These are phyloP conservation scores for Microsporum ferrugineum DNA, from an alignment of 2,329 filamentous ascomycete species.

Conservation along the genomic window DNA sequence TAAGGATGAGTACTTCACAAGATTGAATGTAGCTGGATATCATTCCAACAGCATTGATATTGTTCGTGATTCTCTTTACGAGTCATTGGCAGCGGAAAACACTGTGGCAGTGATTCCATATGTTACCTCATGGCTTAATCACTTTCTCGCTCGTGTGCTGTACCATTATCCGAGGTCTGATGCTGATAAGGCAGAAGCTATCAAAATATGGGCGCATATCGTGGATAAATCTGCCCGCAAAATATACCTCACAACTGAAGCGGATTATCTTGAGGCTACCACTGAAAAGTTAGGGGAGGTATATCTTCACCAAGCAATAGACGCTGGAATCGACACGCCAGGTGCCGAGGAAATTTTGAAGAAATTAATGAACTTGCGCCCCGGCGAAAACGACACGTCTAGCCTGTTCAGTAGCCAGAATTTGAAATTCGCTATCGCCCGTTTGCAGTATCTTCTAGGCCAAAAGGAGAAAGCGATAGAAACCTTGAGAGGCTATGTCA, in stretches of 20 bases:
- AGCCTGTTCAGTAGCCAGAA: not conserved
- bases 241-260: not conserved
- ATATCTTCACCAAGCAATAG: slow-evolving; percentile 10
- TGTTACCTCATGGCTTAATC: slow-evolving; percentile 5
- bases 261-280: slow-evolving; percentile 4
- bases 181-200: slow-evolving; percentile 8
- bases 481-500: slow-evolving; percentile 15
- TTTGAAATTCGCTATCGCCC: slow-evolving; percentile 7
- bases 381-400: not conserved
- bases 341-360: slow-evolving; percentile 6
- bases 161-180: slow-evolving; percentile 7
- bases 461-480: slow-evolving; percentile 17
- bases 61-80: slow-evolving; percentile 8
- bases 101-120: not conserved
- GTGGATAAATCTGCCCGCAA: slow-evolving; percentile 1
- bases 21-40: slow-evolving; percentile 7
- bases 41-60: slow-evolving; percentile 3
- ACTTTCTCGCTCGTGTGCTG: slow-evolving; percentile 8
- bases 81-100: slow-evolving; percentile 9
- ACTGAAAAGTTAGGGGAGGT: slow-evolving; percentile 8
- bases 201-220: slow-evolving; percentile 12
- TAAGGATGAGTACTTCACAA: slow-evolving; percentile 5
- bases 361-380: slow-evolving; percentile 9
- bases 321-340: slow-evolving; percentile 8
- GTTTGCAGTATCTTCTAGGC: slow-evolving; percentile 14